Percentiles rank a stretch among this genome's conserved stretches.
Conservation (phyloP, 805 yeast genomes). For the Kodamaea laetipori region DNA sequence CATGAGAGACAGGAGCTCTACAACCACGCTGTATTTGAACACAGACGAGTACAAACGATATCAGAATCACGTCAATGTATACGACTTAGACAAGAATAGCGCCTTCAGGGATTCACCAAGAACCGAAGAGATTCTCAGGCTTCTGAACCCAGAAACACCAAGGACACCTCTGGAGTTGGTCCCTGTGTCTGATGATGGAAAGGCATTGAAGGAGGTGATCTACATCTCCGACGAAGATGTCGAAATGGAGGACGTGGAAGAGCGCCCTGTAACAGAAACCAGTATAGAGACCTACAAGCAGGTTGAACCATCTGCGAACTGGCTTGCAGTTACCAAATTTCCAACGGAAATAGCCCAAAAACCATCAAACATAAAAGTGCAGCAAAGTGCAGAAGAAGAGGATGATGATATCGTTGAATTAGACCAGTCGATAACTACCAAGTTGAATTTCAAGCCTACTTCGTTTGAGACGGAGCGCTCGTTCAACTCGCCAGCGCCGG, state of each 20-base stretch:
- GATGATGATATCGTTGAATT: constrained; percentile 18
- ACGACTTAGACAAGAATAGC: too few species aligned
- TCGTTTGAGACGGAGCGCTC: constrained; percentile 10
- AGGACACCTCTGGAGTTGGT: constrained; percentile 5
- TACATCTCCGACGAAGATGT: constrained; percentile 11
- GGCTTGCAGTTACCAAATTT: too few species aligned
- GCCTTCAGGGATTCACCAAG: background rate
- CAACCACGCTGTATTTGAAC: too few species aligned
- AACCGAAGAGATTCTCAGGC: constrained; percentile 1
- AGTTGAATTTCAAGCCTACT: constrained; percentile 16
- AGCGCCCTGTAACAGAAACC: too few species aligned
- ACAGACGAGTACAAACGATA: too few species aligned
- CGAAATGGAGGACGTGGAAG: constrained; percentile 8
- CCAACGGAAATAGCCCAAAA: too few species aligned
- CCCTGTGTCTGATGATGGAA: background rate
- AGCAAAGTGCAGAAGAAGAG: constrained; percentile 8
- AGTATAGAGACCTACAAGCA: too few species aligned
- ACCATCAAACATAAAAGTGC: background rate
- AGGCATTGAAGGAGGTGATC: constrained; percentile 7
- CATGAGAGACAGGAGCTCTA: too few species aligned
- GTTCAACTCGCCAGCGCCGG: constrained; percentile 15
- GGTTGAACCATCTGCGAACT: too few species aligned
- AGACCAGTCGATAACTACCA: constrained; percentile 13
- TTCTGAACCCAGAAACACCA: constrained; percentile 9
- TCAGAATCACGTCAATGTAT: too few species aligned